These are phyloP conservation scores for Apiotrichum siamense DNA, from an alignment of 1,284 basidiomycete genomes.

Conservation along the genomic window DNA sequence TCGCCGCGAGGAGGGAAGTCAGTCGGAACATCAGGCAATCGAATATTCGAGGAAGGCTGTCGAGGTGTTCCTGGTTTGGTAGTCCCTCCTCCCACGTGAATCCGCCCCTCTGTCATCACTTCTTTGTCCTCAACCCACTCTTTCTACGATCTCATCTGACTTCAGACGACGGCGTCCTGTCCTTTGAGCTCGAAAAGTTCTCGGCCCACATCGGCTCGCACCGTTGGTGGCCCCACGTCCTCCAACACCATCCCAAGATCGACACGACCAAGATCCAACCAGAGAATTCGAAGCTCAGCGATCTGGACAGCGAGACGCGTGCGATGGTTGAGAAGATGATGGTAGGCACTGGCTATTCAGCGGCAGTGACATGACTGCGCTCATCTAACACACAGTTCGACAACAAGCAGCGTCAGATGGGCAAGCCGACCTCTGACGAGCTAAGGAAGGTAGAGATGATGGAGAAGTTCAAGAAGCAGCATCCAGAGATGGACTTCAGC, in stretches of 20 bases:
- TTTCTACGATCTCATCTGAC: not conserved
- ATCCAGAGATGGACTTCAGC: constrained; percentile 92
- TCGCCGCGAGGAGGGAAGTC: too few species aligned
- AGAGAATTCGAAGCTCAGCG: constrained; percentile 89
- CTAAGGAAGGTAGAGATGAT: constrained; percentile 82
- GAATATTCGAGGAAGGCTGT: too few species aligned
- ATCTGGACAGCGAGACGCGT: constrained; percentile 72
- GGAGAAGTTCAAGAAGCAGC: constrained; percentile 78
- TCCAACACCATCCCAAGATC: constrained; percentile 92
- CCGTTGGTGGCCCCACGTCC: constrained; percentile 97
- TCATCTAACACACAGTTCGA: constrained; percentile 66
- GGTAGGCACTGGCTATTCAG: constrained; percentile 54
- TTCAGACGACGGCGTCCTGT: constrained; percentile 38
- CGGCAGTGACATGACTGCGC: not conserved
- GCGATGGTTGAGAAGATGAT: constrained; percentile 99
- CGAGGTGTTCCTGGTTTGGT: too few species aligned
- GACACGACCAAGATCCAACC: constrained; percentile 96
- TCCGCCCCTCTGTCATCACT: too few species aligned
- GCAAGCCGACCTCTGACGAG: constrained; percentile 88
- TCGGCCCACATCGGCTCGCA: constrained; percentile 40
- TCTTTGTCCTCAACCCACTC: too few species aligned
- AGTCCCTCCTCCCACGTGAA: too few species aligned
- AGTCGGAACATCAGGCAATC: too few species aligned
- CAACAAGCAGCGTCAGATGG: constrained; percentile 96
- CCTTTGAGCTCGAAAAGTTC: constrained; percentile 46